Percentiles rank a stretch among this genome's conserved stretches.
Evolutionary conservation across 495 filamentous ascomycete species (phyloP).

Genomic region (Penicillium arizonense): DNA sequence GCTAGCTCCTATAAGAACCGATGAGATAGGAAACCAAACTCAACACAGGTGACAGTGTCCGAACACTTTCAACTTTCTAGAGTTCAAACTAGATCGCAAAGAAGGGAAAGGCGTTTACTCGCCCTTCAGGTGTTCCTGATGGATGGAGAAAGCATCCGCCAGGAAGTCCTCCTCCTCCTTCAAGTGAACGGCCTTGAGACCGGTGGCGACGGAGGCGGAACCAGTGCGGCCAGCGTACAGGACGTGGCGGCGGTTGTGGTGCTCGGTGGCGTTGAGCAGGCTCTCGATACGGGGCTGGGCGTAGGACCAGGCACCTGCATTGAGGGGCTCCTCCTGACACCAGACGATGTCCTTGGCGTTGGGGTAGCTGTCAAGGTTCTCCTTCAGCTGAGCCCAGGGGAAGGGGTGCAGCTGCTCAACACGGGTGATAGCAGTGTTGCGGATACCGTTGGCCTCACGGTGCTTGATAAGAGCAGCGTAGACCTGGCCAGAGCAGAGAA

Average conservation of each 20-base stretch:
- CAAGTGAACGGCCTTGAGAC: constrained; percentile 79
- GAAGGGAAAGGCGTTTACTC: constrained; percentile 36
- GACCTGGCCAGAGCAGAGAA: constrained; percentile 93
- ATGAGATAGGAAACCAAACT: constrained; percentile 26
- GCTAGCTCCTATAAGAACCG: constrained; percentile 30
- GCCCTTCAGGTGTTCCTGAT: constrained; percentile 58
- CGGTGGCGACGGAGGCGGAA: constrained; percentile 88
- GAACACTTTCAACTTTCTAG: neutral
- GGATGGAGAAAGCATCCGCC: constrained; percentile 66
- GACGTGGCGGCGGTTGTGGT: constrained; percentile 91
- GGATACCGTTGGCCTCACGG: constrained; percentile 78
- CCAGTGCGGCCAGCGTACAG: constrained; percentile 94
- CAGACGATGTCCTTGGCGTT: constrained; percentile 96
- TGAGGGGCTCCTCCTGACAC: constrained; percentile 95
- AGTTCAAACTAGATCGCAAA: constrained; percentile 6
- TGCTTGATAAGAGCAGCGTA: constrained; percentile 88
- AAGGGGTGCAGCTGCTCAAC: constrained; percentile 98
- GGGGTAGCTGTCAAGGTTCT: constrained; percentile 93
- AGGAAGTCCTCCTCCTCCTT: constrained; percentile 94
- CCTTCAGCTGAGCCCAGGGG: constrained; percentile 94
- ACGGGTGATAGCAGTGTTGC: constrained; percentile 88
- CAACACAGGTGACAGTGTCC: constrained; percentile 13
- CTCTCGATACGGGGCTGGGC: constrained; percentile 96
- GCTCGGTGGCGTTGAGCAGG: constrained; percentile 81
- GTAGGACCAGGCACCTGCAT: constrained; percentile 94